Evolutionary conservation across 164 flowering plant species (phyloP), one percentile per base, ranked within the genome.

Genomic region (Chimonanthus praecox): DNA sequence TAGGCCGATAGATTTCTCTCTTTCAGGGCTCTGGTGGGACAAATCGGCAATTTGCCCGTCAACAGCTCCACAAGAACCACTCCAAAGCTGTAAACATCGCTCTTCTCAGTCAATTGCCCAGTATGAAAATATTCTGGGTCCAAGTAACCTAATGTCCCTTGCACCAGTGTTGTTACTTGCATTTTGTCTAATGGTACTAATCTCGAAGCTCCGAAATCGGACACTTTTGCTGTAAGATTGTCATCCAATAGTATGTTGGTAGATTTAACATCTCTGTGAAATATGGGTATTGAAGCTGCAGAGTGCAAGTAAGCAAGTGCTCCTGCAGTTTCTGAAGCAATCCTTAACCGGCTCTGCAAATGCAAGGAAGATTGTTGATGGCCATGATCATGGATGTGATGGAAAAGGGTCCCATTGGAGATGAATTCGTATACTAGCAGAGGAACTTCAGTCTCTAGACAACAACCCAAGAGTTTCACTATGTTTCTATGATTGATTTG

Each of bases 341-440:
- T 83, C 49, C 83, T 64, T 51, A 87, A 10, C 4, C 71, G 61
- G 45, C 18, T 49, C 46, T 49, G 47, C 33, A 16, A 69, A 3
- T 58, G 48, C 4, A 50, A n/a, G 16, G n/a, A 4, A 8, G 66
- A 61, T 11, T 73, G 9, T 3, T 54, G 54, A 3, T 33, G 15
- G 2, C 48, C 4, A 3, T 70, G 50, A 8, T 78, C 71, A 65
- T 81, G 83, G 50, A 87, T 64, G 47, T 82, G 85, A 2, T 82
- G 72, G 8, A 47, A 76, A 6, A 87, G 82, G 7, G 85, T 83
- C 3, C 87, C 86, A 68, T 86, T 87, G 43, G 67, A 65, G 15
- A 87, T 71, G 72, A 74, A 84, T 64, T 87, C 90, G 20, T 84
- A 86, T 6, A 85, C 87, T 8, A 87, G 68, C 16, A 82, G n/a